Percentiles rank a stretch among this genome's conserved stretches.
phyloP scores from a whole-genome alignment of 345 rosid species.

The Turritis glabra region DNA sequence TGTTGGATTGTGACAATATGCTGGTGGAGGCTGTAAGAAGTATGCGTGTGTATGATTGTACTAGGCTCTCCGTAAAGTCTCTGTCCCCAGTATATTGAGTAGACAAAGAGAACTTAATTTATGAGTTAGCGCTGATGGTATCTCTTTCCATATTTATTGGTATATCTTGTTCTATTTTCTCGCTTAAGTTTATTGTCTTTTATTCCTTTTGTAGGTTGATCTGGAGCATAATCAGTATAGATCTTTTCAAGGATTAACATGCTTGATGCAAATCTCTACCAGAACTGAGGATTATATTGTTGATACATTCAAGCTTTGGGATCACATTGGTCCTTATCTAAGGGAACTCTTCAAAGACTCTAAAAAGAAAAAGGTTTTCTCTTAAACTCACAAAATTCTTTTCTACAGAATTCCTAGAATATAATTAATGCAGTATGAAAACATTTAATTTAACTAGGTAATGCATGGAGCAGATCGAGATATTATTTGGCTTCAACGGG shows the following conservation, averaged over 20 bases:
- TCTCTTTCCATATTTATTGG: not conserved
- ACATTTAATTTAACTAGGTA: slow-evolving; percentile 55
- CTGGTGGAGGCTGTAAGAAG: not conserved
- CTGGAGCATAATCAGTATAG: slow-evolving; percentile 97
- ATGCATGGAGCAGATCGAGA: slow-evolving; percentile 99
- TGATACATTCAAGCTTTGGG: slow-evolving; percentile 82
- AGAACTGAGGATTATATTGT: slow-evolving; percentile 84
- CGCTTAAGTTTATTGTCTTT: not conserved
- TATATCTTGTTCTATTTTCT: not conserved
- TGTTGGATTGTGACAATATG: not conserved
- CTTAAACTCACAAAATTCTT: not conserved
- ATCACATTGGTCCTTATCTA: slow-evolving; percentile 81
- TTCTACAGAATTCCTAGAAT: not conserved
- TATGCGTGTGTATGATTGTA: not conserved
- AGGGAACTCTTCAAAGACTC: slow-evolving; percentile 92
- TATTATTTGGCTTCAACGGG: slow-evolving; percentile 93
- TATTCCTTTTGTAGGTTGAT: slow-evolving; percentile 64
- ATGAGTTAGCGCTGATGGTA: not conserved
- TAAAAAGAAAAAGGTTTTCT: slow-evolving; percentile 77
- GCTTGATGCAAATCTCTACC: slow-evolving; percentile 97
- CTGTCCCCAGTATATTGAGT: not conserved
- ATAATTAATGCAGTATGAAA: slow-evolving; percentile 33
- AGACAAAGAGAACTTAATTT: not conserved
- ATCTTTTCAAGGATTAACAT: slow-evolving; percentile 92
- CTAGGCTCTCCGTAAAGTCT: not conserved